Percentiles rank a stretch among this genome's conserved stretches.
These are phyloP conservation scores for Orobanche coerulescens DNA, from an alignment of 257 asterid species.

Conservation along the genomic window DNA sequence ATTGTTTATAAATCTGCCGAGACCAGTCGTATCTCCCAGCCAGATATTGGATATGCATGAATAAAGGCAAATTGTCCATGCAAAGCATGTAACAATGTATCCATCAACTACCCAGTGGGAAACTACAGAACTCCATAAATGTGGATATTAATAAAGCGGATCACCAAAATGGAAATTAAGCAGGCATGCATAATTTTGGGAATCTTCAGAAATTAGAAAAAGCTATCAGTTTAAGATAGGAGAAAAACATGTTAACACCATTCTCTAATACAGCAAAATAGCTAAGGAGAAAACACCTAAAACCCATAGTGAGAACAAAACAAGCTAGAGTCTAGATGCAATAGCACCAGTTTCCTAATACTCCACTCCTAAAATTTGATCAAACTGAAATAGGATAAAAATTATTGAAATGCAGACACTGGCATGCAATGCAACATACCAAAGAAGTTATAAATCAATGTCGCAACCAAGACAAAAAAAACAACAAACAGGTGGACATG, in stretches of 20 bases:
- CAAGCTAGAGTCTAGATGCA: slow-evolving; percentile 1
- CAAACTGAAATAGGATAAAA: not conserved
- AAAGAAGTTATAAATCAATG: too few relatives aligned
- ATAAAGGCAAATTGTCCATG: not conserved
- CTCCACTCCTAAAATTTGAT: not conserved
- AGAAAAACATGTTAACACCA: not conserved
- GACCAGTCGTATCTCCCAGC: not conserved
- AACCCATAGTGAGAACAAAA: not conserved
- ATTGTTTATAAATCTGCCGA: not conserved
- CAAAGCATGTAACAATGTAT: not conserved
- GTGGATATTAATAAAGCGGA: not conserved
- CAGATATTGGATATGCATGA: slow-evolving; percentile 11
- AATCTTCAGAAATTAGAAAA: not conserved
- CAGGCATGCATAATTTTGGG: not conserved
- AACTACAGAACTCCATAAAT: not conserved
- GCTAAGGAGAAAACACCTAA: not conserved
- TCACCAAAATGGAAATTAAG: not conserved
- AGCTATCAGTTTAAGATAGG: not conserved
- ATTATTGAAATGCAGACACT: not conserved
- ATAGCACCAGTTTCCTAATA: slow-evolving; percentile 4
- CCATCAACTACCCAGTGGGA: not conserved
- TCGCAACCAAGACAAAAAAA: not conserved
- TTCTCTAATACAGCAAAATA: not conserved
- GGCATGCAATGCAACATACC: not conserved
- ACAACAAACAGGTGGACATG: not conserved